phyloP scores from a whole-genome alignment of 371 early-diverging fungal species.

The Coemansia sp. region DNA sequence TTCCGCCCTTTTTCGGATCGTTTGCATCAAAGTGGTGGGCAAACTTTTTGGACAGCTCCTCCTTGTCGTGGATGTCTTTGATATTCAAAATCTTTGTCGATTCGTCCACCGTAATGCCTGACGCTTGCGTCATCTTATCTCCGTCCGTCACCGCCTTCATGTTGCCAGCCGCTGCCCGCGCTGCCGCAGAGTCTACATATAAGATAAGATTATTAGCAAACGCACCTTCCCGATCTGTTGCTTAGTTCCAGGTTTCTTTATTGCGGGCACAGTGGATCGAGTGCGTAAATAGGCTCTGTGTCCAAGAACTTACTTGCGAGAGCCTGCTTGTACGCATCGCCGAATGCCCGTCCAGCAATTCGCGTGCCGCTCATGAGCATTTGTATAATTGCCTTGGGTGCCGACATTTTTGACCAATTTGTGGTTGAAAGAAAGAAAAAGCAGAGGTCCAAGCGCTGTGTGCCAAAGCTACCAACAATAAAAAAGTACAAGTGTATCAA shows the following conservation, averaged over 20 bases:
- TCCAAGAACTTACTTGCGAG: conserved; percentile 72
- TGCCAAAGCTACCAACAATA: neutral
- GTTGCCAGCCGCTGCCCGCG: conserved; percentile 60
- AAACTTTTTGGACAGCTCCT: conserved; percentile 76
- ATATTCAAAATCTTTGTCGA: conserved; percentile 90
- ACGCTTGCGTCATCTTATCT: conserved; percentile 76
- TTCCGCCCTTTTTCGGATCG: conserved; percentile 83
- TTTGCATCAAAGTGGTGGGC: conserved; percentile 88
- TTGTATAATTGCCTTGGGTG: conserved; percentile 74
- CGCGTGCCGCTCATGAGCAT: conserved; percentile 80
- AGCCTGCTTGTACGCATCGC: conserved; percentile 92
- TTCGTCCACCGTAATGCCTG: conserved; percentile 89
- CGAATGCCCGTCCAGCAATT: conserved; percentile 88
- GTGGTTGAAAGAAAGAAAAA: neutral
- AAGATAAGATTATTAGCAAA: neutral
- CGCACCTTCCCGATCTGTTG: neutral
- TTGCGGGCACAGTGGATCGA: neutral
- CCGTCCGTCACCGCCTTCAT: conserved; percentile 56
- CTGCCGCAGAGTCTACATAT: conserved; percentile 49
- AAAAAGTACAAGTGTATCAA: neutral
- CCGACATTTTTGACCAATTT: conserved; percentile 39
- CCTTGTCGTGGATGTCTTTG: conserved; percentile 67
- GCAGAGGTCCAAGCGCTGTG: neutral
- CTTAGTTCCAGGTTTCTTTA: neutral
- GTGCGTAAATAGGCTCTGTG: neutral